Base-by-base conservation (phyloP, 2,329 filamentous ascomycete genomes). In the Venturia aucupariae region DNA sequence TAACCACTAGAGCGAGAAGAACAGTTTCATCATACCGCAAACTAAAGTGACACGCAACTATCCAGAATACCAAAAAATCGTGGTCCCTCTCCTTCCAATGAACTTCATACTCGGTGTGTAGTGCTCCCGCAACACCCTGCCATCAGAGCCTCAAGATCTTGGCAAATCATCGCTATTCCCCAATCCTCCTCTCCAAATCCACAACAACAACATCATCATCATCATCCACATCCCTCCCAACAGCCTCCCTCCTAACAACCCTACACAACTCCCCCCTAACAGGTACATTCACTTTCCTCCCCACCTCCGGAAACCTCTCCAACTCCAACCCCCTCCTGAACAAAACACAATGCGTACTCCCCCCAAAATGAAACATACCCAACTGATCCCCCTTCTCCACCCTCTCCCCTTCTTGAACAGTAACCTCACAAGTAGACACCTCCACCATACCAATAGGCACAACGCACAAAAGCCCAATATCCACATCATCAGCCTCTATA, bases 121-220 rank as follows among this genome's bases (percentile, higher is more conserved):
- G 91, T 95, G 67, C 85, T 78, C 68, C 87, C 86, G 73, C 90
- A 94, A 2, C 94, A 90, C 38, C 91, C 91, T 67, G 85, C 85
- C 24, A 91, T 95, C 68, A 96, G 77, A 4, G 91, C 91, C 78
- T 96, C 91, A 70, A 96, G 82, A 0, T 89, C 91, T 75, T 95
- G 91, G 0, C 91, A n/a, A n/a, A n/a, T n/a, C 15, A 44, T 38
- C 35, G 5, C 10, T 10, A 38, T 10, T 10, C 35, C 35, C 10
- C 35, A 38, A 38, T n/a, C 19, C 44, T 46, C 44, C 44, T 46
- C 19, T 46, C 44, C 44, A 46, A 46, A 46, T 46, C 44, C 3
- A 46, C 44, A n/a, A 46, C 19, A 46, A 46, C n/a, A 22, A 46
- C 6, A 22, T 24, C 44, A 6, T 22, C 44, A 19, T 46, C 44